Evolutionary conservation across 371 early-diverging fungal species (phyloP), one percentile per base, ranked within the genome.

Genomic region (Rhizopus delemar): DNA sequence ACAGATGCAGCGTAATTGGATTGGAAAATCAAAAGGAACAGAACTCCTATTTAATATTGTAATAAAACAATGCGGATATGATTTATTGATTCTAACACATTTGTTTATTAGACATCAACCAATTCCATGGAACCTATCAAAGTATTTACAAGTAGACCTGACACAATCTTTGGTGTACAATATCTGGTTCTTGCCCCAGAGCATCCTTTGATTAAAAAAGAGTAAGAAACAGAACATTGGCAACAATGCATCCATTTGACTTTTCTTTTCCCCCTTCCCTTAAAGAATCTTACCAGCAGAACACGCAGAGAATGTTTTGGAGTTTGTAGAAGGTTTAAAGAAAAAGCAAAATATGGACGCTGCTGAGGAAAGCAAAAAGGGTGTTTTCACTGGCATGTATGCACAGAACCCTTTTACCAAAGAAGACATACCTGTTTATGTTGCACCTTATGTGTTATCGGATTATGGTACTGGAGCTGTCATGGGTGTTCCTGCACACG

Each of bases 1-100:
- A 59, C 83, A 85, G 56, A 91, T 93, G 88, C 97, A 97, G 62
- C 62, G 81, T n/a, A 87, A 94, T 68, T 97, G 97, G 97, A 97
- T 97, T 45, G 95, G 95, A 9, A 90, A 87, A 62, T 90, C 90
- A 12, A 77, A 74, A 36, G 96, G 95, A 13, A 88, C 88, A n/a
- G 89, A 92, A 65, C 78, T 94, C 51, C 80, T 83, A 12, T 89
- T 93, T 63, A 54, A 53, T 5, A 51, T 74, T 62, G 81, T 77
- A 70, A 62, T 67, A 15, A 32, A 15, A 34, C 49, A 53, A 22
- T 31, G 22, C 2, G 22, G 0, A 22, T 22, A 22, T 2, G 22
- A 22, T 22, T 22, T 22, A 22, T 22, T 22, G 22, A 22, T 22
- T 22, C 22, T 22, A 22, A 22, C 22, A 22, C 22, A 22, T 22